These are phyloP conservation scores for Eimeria nieschulzi DNA, from an alignment of 169 alveolate genomes.

Conservation along the genomic window DNA sequence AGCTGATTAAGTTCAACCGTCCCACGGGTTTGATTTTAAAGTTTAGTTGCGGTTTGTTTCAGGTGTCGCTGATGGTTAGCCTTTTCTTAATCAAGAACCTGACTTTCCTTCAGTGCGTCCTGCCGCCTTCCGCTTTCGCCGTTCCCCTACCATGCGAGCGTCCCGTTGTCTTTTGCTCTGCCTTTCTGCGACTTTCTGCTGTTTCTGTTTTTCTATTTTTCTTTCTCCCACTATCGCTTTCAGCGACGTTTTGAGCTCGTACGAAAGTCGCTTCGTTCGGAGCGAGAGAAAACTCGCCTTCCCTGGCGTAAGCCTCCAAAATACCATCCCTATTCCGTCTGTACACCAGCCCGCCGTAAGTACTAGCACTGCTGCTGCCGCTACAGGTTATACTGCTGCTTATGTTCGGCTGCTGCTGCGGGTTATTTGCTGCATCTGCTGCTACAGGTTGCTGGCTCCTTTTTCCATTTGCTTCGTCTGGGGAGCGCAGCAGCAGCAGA, in stretches of 20 bases:
- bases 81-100: conserved; percentile 1
- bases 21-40: not conserved
- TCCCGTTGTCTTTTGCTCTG: too few relatives aligned
- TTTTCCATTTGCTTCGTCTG: not conserved
- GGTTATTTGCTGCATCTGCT: not conserved
- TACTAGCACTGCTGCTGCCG: conserved; percentile 8
- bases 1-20: too few relatives aligned
- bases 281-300: not conserved
- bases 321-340: too few relatives aligned
- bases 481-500: not conserved
- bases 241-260: conserved; percentile 23
- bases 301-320: not conserved
- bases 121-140: too few relatives aligned
- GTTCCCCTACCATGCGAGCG: too few relatives aligned
- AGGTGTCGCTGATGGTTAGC: conserved; percentile 9
- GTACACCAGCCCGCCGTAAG: not conserved
- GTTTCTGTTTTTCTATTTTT: too few relatives aligned
- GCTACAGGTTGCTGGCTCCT: conserved; percentile 23
- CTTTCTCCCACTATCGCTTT: too few relatives aligned
- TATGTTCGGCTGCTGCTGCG: not conserved
- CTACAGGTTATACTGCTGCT: conserved; percentile 4
- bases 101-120: not conserved
- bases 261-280: not conserved
- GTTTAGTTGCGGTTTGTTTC: not conserved
- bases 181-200: too few relatives aligned